phyloP scores from a whole-genome alignment of 2,329 filamentous ascomycete genomes.

The Verticillium albo-atrum region DNA sequence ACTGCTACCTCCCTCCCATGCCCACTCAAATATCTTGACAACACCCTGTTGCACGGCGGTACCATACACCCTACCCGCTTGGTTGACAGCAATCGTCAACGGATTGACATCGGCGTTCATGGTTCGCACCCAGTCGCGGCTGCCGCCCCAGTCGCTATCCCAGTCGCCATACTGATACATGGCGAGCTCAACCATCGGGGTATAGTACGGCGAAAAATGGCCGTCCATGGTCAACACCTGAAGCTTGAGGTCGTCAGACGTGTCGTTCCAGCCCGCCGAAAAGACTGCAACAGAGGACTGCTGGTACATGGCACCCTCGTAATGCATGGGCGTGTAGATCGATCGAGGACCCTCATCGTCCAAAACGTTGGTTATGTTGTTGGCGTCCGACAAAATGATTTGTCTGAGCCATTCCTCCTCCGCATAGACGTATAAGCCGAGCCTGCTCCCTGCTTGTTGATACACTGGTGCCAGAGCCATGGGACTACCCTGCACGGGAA shows the following conservation, averaged over 20 bases:
- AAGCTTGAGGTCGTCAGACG: conserved; percentile 3
- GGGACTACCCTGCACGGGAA: conserved; percentile 2
- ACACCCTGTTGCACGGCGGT: conserved; percentile 1
- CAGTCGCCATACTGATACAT: conserved; percentile 5
- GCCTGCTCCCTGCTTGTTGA: neutral
- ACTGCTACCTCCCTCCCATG: conserved; percentile 11
- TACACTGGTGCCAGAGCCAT: conserved; percentile 7
- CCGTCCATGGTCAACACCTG: conserved; percentile 2
- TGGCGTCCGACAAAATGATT: conserved; percentile 1
- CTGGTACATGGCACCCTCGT: neutral
- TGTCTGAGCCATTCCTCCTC: conserved; percentile 1
- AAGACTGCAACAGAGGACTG: conserved; percentile 9
- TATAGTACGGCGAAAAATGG: neutral
- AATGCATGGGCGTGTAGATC: neutral
- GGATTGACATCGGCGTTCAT: too few relatives aligned
- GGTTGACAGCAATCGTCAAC: conserved; percentile 6
- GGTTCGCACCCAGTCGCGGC: conserved; percentile 6
- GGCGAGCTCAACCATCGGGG: neutral
- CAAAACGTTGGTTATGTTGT: conserved; percentile 1
- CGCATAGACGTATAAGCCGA: conserved; percentile 7
- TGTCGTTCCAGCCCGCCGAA: conserved; percentile 7
- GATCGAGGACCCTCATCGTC: neutral
- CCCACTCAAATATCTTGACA: conserved; percentile 10
- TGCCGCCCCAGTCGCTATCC: conserved; percentile 1
- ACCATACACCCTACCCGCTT: conserved; percentile 9